Evolutionary conservation across 148 eudicot species (phyloP).

Genomic region (Beta vulgaris): DNA sequence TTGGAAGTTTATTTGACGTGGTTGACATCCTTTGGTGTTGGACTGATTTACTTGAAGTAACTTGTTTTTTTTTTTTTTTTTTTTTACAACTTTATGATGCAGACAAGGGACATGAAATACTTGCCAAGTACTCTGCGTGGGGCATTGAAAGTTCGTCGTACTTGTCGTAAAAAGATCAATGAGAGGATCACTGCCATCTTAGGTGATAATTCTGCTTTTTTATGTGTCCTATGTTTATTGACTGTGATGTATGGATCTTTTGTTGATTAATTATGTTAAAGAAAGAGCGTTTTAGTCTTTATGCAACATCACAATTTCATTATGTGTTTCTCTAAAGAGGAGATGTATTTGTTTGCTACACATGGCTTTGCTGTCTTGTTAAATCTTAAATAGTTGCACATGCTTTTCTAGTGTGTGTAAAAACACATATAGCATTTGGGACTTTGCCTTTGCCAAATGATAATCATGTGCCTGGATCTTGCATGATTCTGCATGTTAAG

Average conservation of each 20-base stretch:
- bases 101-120: slow-evolving; percentile 79
- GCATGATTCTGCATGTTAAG: too few species aligned
- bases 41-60: background rate
- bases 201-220: slow-evolving; percentile 39
- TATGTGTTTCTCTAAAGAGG: background rate
- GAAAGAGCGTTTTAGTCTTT: background rate
- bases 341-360: background rate
- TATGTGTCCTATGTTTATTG: background rate
- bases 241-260: background rate
- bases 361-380: too few species aligned
- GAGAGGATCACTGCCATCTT: slow-evolving; percentile 74
- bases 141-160: slow-evolving; percentile 51
- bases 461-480: too few species aligned
- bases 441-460: background rate
- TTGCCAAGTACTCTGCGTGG: slow-evolving; percentile 60
- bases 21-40: background rate
- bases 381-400: background rate
- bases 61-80: too few species aligned
- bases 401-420: background rate
- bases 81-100: slow-evolving; percentile 19
- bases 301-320: background rate
- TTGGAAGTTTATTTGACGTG: background rate
- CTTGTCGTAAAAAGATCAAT: slow-evolving; percentile 70
- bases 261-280: background rate
- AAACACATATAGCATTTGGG: background rate